Conservation (phyloP, 1,284 basidiomycete genomes). For the Boletus hoseneyae region DNA sequence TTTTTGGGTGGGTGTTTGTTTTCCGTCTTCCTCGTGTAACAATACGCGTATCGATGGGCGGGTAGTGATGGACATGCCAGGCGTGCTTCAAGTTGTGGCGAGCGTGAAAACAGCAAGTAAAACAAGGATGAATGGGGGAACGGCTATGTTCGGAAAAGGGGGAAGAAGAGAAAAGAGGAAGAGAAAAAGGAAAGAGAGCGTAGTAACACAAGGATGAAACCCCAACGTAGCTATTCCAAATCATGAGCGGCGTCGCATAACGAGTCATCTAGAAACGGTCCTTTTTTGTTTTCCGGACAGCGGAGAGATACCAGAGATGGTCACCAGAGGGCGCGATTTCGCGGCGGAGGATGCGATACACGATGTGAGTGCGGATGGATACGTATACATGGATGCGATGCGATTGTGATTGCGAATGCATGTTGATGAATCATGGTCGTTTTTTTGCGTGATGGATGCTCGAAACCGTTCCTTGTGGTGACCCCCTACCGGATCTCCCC, state of each 20-base stretch:
- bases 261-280: conserved; percentile 8
- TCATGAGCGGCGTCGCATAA: conserved; percentile 3
- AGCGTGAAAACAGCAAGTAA: not conserved
- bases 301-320: conserved; percentile 1
- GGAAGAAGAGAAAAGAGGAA: not conserved
- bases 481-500: conserved; percentile 3
- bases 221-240: conserved; percentile 7
- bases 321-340: not conserved
- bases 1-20: not conserved
- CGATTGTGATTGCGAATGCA: conserved; percentile 10
- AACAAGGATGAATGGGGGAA: not conserved
- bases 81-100: not conserved
- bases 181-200: not conserved
- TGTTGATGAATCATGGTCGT: conserved; percentile 1
- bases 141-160: not conserved
- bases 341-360: not conserved
- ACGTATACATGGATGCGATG: conserved; percentile 10
- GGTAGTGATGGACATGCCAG: not conserved
- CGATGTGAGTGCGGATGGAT: not conserved
- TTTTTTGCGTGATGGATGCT: not conserved
- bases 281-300: conserved; percentile 12
- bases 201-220: conserved; percentile 11
- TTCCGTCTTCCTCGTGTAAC: not conserved
- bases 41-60: not conserved
- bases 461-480: conserved; percentile 1